Percentiles rank a stretch among this genome's conserved stretches.
Evolutionary conservation across 2,329 filamentous ascomycete species (phyloP).

Genomic region (Hymenoscyphus occultus): DNA sequence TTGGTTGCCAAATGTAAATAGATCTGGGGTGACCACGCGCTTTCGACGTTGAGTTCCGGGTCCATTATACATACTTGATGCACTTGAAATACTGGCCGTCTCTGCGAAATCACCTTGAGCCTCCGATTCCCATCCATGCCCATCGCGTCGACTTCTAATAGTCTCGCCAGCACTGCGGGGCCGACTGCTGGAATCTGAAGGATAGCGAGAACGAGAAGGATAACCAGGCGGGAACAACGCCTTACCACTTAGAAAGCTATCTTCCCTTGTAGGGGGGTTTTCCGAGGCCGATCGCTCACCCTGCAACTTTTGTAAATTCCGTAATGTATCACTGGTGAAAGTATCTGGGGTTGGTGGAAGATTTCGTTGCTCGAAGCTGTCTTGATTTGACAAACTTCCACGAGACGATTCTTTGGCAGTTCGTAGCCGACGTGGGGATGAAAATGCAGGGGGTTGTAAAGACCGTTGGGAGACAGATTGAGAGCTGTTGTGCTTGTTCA

Average conservation of each 20-base stretch:
- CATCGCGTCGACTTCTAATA: conserved; percentile 34
- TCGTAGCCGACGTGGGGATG: conserved; percentile 16
- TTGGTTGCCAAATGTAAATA: conserved; percentile 14
- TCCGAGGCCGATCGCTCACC: conserved; percentile 41
- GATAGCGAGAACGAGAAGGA: conserved; percentile 14
- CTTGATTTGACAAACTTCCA: conserved; percentile 28
- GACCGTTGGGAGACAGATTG: conserved; percentile 14
- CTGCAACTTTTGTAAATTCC: conserved; percentile 49
- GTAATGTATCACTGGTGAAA: conserved; percentile 35
- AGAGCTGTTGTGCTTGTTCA: conserved; percentile 23
- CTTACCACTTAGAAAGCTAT: conserved; percentile 26
- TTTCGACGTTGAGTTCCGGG: conserved; percentile 10
- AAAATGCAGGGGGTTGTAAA: conserved; percentile 16
- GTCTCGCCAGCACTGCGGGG: conserved; percentile 37
- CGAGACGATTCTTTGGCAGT: conserved; percentile 17
- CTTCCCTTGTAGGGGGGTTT: conserved; percentile 17
- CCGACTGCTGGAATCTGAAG: conserved; percentile 28
- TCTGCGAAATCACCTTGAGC: conserved; percentile 33
- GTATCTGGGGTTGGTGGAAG: conserved; percentile 39
- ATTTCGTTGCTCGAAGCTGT: conserved; percentile 38
- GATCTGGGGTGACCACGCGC: conserved; percentile 21
- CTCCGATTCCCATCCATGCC: conserved; percentile 38
- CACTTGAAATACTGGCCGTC: conserved; percentile 26
- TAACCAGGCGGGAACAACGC: conserved; percentile 21
- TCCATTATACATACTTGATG: conserved; percentile 24